Conservation (phyloP, 2,329 filamentous ascomycete species). For the Venturia asperata region DNA sequence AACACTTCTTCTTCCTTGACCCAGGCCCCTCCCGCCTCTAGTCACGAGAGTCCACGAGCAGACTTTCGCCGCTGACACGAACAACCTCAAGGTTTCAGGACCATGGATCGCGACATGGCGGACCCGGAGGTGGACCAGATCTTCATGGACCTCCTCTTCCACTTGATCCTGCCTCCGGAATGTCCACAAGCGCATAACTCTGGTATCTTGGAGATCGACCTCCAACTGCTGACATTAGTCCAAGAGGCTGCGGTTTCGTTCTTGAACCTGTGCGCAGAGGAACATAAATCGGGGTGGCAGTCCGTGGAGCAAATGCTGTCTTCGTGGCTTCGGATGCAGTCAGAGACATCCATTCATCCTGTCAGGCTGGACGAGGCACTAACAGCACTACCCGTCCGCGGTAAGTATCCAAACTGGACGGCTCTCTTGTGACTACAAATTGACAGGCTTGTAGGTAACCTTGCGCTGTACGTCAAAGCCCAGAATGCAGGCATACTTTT, state of each 20-base stretch:
- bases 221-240: background rate
- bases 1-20: too few relatives aligned
- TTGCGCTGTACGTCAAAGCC: background rate
- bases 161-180: too few relatives aligned
- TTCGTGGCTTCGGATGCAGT: background rate
- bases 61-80: too few relatives aligned
- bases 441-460: background rate
- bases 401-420: background rate
- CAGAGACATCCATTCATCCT: background rate
- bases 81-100: too few relatives aligned
- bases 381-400: background rate
- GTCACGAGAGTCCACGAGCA: too few relatives aligned
- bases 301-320: background rate
- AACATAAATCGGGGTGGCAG: background rate
- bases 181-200: background rate
- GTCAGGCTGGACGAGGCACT: background rate
- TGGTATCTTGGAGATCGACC: background rate
- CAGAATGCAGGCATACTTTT: conserved; percentile 8
- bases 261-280: background rate
- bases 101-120: too few relatives aligned
- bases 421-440: background rate
- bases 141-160: too few relatives aligned
- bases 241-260: background rate
- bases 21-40: too few relatives aligned
- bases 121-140: too few relatives aligned